Evolutionary conservation across 495 filamentous ascomycete genomes (phyloP), one percentile per base, ranked within the genome.

Genomic region (Bathelium albidoporum): DNA sequence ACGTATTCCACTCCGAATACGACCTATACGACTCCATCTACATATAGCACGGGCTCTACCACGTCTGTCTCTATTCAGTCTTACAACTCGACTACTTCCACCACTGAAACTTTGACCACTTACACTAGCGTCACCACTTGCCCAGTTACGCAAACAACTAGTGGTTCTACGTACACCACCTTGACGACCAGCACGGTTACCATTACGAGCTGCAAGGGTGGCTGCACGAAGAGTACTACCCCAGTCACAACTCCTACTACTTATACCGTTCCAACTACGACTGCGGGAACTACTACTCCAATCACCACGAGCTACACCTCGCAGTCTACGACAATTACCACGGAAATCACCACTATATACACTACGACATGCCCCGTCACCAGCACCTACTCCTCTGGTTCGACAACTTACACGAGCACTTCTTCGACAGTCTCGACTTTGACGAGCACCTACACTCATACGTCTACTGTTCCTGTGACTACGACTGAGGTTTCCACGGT

Each of bases 371-470:
- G 65, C 65, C 66, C 65, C 3, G 60, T 64, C 39, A 66, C 61
- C 24, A 18, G 53, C 20, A 64, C 61, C 29, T 34, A 60, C 62
- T 77, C 72, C 55, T 62, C 72, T 64, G 64, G 68, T 58, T 72
- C 73, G 58, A 66, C 70, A 39, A 76, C 76, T 41, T 70, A 75
- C 66, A 74, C 72, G 32, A 75, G 72, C 28, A 79, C 79, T 44
- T 80, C 78, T 70, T 78, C 79, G 34, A 78, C 80, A 55, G 74
- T 77, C 64, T 73, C 69, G 62, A 75, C 73, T 60, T 65, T 73
- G 52, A 62, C 60, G 0, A 45, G 24, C 34, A 55, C 26, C 12
- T 26, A 24, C 29, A 22, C 49, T 0, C 11, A 59, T 9, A 65
- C 64, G 0, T 26, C 62, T 28, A 65, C 66, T 3, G n/a, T 39